A percentile compares a stretch with the other conserved stretches of the same genome.
These are phyloP conservation scores for Monsonia emarginata DNA, from an alignment of 441 rosid genomes.

Conservation along the genomic window DNA sequence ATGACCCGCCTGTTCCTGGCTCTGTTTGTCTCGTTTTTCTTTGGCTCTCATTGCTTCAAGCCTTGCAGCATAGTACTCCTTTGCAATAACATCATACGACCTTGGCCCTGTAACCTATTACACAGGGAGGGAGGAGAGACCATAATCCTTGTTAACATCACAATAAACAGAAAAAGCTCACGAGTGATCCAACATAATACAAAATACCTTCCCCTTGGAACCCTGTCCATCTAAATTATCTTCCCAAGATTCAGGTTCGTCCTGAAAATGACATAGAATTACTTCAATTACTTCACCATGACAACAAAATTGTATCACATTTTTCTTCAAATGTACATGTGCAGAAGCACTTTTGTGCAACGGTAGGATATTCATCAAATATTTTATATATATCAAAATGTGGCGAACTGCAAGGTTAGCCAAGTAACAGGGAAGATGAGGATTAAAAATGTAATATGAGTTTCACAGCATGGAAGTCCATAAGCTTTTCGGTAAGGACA, in stretches of 20 bases:
- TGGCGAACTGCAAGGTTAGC: not conserved
- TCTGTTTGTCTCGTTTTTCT: slow-evolving; percentile 52
- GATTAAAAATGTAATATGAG: not conserved
- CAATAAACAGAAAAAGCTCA: not conserved
- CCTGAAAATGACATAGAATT: slow-evolving; percentile 31
- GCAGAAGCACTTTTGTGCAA: not conserved
- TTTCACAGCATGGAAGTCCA: not conserved
- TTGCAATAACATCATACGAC: slow-evolving; percentile 51
- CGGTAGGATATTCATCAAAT: not conserved
- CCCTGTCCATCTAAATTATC: slow-evolving; percentile 35
- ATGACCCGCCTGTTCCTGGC: slow-evolving; percentile 59
- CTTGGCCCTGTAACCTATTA: slow-evolving; percentile 49
- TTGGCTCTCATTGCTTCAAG: slow-evolving; percentile 71
- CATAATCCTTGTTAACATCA: slow-evolving; percentile 1
- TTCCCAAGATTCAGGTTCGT: slow-evolving; percentile 61
- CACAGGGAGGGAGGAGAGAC: slow-evolving; percentile 11
- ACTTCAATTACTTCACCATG: not conserved
- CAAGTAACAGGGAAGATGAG: not conserved
- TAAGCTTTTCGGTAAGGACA: not conserved
- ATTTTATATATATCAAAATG: not conserved
- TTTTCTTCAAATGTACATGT: not conserved
- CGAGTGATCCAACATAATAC: not conserved
- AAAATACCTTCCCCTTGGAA: slow-evolving; percentile 38
- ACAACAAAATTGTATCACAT: not conserved
- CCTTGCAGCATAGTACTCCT: slow-evolving; percentile 60